Percentiles rank a stretch among this genome's conserved stretches.
phyloP scores from a whole-genome alignment of 129 eudicot genomes.

The Deinandra increscens region DNA sequence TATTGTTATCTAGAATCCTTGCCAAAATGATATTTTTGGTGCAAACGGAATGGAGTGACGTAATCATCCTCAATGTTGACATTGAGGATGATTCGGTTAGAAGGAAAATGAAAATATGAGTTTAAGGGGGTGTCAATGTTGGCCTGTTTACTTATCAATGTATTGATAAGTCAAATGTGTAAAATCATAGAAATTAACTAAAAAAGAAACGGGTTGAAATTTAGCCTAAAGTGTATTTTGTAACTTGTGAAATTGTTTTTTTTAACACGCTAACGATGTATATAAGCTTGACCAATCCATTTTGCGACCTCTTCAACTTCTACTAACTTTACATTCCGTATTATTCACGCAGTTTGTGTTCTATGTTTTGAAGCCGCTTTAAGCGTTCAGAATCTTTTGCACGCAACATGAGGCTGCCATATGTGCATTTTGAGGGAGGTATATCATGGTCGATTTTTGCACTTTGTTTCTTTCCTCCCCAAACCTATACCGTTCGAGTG shows the following conservation, averaged over 20 bases:
- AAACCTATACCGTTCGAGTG: neutral
- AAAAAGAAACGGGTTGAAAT: neutral
- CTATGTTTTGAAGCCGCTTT: neutral
- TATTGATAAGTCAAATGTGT: neutral
- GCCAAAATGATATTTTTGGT: neutral
- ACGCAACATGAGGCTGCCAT: neutral
- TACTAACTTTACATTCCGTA: neutral
- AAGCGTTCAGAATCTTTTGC: neutral
- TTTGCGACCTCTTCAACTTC: neutral
- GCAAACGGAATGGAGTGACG: neutral
- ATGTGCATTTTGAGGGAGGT: slow-evolving; percentile 1
- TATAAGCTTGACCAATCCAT: neutral
- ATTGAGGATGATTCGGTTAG: neutral
- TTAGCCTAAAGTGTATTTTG: slow-evolving; percentile 5
- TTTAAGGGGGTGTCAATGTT: neutral
- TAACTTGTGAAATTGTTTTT: neutral
- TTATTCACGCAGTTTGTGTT: slow-evolving; percentile 1
- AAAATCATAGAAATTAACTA: neutral
- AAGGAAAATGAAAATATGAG: neutral
- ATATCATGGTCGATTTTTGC: slow-evolving; percentile 10
- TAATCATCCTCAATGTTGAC: neutral
- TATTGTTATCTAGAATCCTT: slow-evolving; percentile 1
- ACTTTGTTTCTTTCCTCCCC: neutral
- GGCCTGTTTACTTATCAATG: neutral
- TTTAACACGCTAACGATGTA: neutral